A percentile compares a stretch with the other conserved stretches of the same genome.
These are phyloP conservation scores for Candida chilensis DNA, from an alignment of 805 yeast genomes.

Conservation along the genomic window DNA sequence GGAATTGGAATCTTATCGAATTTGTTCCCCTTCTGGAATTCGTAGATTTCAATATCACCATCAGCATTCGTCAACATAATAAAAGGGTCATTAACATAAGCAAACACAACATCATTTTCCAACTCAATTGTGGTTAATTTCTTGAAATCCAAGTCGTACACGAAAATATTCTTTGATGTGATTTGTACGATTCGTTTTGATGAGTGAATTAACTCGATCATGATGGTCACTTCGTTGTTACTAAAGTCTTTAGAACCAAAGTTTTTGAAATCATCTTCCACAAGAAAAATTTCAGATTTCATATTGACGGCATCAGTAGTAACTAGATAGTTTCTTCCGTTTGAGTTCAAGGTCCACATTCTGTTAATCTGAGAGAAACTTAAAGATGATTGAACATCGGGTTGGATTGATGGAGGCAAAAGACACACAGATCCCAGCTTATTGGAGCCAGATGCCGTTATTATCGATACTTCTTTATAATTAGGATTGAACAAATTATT, in stretches of 20 bases:
- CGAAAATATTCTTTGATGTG: slow-evolving; percentile 51
- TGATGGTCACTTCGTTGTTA: slow-evolving; percentile 54
- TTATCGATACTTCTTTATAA: slow-evolving; percentile 52
- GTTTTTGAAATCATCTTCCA: slow-evolving; percentile 52
- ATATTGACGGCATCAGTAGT: slow-evolving; percentile 61
- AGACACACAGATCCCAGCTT: slow-evolving; percentile 46
- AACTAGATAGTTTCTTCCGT: slow-evolving; percentile 39
- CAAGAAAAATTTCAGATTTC: slow-evolving; percentile 62
- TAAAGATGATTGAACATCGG: slow-evolving; percentile 56
- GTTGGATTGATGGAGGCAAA: slow-evolving; percentile 61
- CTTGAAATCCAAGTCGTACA: slow-evolving; percentile 54
- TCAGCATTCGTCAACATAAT: slow-evolving; percentile 54
- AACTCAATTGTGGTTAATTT: slow-evolving; percentile 39
- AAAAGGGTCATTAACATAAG: slow-evolving; percentile 53
- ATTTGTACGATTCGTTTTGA: slow-evolving; percentile 65
- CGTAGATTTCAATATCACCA: slow-evolving; percentile 62
- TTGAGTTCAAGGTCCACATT: slow-evolving; percentile 56
- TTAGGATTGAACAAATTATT: slow-evolving; percentile 67
- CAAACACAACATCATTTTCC: slow-evolving; percentile 56
- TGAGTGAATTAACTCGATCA: slow-evolving; percentile 49
- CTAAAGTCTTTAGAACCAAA: slow-evolving; percentile 55
- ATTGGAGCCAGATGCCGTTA: slow-evolving; percentile 62
- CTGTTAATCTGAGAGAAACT: slow-evolving; percentile 65
- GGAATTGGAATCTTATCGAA: slow-evolving; percentile 24
- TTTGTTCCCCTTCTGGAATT: slow-evolving; percentile 20